Conservation (phyloP, 768 basidiomycete species). For the Naganishia antarctica region DNA sequence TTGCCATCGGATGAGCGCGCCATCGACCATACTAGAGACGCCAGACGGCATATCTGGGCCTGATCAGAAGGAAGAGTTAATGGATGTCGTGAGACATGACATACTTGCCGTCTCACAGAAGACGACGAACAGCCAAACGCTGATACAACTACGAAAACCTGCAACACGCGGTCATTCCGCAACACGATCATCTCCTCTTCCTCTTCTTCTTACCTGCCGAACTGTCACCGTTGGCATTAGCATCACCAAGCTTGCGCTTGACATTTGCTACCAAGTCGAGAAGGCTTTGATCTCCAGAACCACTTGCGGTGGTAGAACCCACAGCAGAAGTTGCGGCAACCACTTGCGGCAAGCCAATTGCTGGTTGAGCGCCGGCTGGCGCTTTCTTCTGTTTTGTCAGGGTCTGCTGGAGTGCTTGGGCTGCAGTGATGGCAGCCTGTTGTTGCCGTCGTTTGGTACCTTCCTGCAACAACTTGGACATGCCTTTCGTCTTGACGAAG, state of each 20-base stretch:
- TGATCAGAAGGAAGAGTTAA: no score
- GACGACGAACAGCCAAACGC: no score
- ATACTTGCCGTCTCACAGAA: no score
- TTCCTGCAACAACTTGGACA: conserved; percentile 78
- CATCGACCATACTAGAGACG: no score
- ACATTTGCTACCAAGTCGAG: conserved; percentile 74
- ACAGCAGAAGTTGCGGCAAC: conserved; percentile 16
- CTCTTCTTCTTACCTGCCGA: conserved; percentile 20
- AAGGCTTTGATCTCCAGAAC: conserved; percentile 51
- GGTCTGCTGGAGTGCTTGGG: conserved; percentile 22
- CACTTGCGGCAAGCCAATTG: conserved; percentile 3
- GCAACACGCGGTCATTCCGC: background rate
- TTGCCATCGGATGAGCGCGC: no score
- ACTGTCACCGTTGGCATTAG: conserved; percentile 31
- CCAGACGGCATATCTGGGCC: no score
- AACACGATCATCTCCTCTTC: background rate
- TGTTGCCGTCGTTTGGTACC: conserved; percentile 60
- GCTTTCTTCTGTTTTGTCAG: background rate
- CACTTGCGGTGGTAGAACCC: background rate
- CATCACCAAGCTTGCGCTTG: conserved; percentile 63
- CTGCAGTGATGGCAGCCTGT: conserved; percentile 9
- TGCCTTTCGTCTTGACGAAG: conserved; percentile 87
- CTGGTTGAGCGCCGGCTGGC: conserved; percentile 1
- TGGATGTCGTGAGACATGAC: no score
- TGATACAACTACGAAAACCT: background rate